phyloP scores from a whole-genome alignment of 2,329 filamentous ascomycete genomes.

The Nakataea oryzae region DNA sequence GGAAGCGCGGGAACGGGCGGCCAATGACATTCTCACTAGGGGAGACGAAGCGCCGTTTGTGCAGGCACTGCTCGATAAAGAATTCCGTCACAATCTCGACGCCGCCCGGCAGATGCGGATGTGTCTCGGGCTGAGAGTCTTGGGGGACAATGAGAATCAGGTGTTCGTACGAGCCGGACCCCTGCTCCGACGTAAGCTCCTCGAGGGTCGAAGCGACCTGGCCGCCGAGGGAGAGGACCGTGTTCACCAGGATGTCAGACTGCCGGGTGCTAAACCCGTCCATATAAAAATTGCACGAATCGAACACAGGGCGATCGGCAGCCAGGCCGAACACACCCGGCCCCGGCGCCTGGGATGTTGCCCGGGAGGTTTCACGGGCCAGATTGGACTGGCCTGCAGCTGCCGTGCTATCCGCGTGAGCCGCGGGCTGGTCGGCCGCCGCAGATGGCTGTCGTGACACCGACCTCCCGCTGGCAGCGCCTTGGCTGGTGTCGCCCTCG shows the following conservation, averaged over 20 bases:
- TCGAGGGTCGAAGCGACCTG: slow-evolving; percentile 29
- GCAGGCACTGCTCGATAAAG: slow-evolving; percentile 84
- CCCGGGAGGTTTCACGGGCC: background rate
- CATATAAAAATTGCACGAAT: slow-evolving; percentile 46
- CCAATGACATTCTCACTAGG: slow-evolving; percentile 64
- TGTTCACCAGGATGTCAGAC: slow-evolving; percentile 34
- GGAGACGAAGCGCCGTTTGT: slow-evolving; percentile 60
- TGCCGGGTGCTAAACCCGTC: slow-evolving; percentile 46
- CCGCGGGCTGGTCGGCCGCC: background rate
- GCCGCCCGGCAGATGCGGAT: slow-evolving; percentile 27
- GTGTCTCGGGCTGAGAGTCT: slow-evolving; percentile 31
- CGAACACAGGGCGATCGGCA: slow-evolving; percentile 23
- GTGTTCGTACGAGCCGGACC: slow-evolving; percentile 18
- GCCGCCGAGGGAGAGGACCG: slow-evolving; percentile 37
- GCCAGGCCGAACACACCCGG: background rate
- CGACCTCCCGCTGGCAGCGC: background rate
- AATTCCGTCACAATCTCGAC: slow-evolving; percentile 67
- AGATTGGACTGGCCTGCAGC: background rate
- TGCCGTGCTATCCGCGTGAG: background rate
- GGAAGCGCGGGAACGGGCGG: slow-evolving; percentile 62
- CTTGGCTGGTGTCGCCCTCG: background rate
- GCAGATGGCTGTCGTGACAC: background rate
- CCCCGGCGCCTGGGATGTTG: background rate
- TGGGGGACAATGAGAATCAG: slow-evolving; percentile 48
- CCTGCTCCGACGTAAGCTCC: slow-evolving; percentile 23